Evolutionary conservation across 495 filamentous ascomycete genomes (phyloP), one percentile per base, ranked within the genome.

Genomic region (Penicillium cataractarum): DNA sequence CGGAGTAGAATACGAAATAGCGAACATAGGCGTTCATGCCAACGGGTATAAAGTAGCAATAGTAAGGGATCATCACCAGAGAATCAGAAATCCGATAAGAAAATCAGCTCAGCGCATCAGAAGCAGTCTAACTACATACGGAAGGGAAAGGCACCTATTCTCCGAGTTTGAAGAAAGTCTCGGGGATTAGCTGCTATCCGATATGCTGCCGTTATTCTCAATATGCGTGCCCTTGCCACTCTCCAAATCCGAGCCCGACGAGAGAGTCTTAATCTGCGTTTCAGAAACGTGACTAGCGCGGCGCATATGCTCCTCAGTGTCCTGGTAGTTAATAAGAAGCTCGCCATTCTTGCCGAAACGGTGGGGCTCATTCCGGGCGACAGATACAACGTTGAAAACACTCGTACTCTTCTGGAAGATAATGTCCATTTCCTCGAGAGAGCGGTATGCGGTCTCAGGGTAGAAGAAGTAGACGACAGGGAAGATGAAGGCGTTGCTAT

Each of bases 391-490:
- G 37, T 77, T 77, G 61, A 89, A 85, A 29, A 74, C 52, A 35
- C 64, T 72, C 60, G 72, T 71, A 60, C 75, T 77, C 70, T 89
- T 89, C 66, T 80, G 80, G 80, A 91, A 91, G 64, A 91, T 89
- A 57, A 72, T 76, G 72, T 91, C 88, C 81, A 91, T 86, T 71
- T 91, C 88, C 65, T 92, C 90, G 26, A 92, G 80, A 4, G 85
- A 88, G 32, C 89, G 87, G 70, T 86, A 86, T 21, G 87, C 86
- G 4, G 90, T 92, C 70, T 92, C 89, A 0, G 89, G 89, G 70
- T 89, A 91, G 83, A 91, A 89, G 80, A 90, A 89, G 75, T 88
- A 91, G 54, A 89, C 82, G 6, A 84, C 78, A 0, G 87, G 88
- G 57, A 91, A 78, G 70, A 92, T 90, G 69, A 84, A 81, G 50